These are phyloP conservation scores for Suillus brevipes DNA, from an alignment of 768 basidiomycete species.

Conservation along the genomic window DNA sequence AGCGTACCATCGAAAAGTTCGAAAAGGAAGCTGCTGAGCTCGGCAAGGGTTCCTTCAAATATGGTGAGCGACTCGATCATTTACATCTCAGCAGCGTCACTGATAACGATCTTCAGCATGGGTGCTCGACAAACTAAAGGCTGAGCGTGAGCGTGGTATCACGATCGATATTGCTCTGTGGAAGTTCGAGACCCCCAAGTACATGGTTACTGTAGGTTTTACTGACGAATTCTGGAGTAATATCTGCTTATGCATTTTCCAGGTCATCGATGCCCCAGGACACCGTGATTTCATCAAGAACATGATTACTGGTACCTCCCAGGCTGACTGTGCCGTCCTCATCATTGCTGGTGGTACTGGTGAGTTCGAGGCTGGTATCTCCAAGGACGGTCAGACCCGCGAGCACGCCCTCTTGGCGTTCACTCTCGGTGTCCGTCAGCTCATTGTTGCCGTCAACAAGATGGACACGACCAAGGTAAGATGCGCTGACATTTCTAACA, in stretches of 20 bases:
- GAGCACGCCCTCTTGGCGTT: constrained; percentile 99
- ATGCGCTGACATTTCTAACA: not conserved
- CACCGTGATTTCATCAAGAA: constrained; percentile 99
- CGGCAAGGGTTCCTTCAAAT: constrained; percentile 98
- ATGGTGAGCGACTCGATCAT: constrained; percentile 57
- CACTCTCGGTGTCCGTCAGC: constrained; percentile 99
- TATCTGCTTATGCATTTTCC: constrained; percentile 15
- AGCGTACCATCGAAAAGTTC: constrained; percentile 99
- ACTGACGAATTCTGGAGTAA: not conserved
- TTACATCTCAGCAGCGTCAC: constrained; percentile 21
- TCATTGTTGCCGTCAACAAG: constrained; percentile 99
- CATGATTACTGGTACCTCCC: constrained; percentile 99
- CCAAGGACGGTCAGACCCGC: constrained; percentile 99
- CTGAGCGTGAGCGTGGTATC: constrained; percentile 99
- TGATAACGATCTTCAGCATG: constrained; percentile 64
- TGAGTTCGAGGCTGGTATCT: constrained; percentile 99
- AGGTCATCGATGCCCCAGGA: constrained; percentile 99
- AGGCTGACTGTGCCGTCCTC: constrained; percentile 99
- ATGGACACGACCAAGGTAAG: constrained; percentile 98
- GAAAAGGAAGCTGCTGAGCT: constrained; percentile 99
- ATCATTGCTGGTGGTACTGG: constrained; percentile 99
- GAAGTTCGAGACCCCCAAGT: constrained; percentile 99
- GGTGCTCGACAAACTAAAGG: constrained; percentile 99
- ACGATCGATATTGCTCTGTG: constrained; percentile 99
- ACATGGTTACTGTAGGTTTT: constrained; percentile 78